Percentiles rank a stretch among this genome's conserved stretches.
phyloP scores from a whole-genome alignment of 345 rosid genomes.

The Hevea brasiliensis region DNA sequence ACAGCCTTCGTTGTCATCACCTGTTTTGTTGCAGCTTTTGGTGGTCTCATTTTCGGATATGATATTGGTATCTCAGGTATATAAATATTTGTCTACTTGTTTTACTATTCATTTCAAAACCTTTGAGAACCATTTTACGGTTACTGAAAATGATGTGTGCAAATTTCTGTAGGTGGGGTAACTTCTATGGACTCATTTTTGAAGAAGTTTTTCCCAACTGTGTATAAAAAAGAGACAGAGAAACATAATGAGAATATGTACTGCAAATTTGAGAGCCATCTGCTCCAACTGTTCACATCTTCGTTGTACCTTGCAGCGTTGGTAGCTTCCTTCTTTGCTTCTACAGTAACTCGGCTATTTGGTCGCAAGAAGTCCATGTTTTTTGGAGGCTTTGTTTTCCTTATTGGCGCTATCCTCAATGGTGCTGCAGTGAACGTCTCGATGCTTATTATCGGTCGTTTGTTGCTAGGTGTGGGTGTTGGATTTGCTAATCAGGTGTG shows the following conservation, averaged over 20 bases:
- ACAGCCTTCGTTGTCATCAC: constrained; percentile 57
- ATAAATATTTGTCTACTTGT: too few species aligned
- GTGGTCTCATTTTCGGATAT: constrained; percentile 85
- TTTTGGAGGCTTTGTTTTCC: constrained; percentile 57
- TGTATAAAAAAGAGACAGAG: constrained; percentile 34
- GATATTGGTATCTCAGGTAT: constrained; percentile 81
- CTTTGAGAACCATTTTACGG: too few species aligned
- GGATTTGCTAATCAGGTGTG: constrained; percentile 84
- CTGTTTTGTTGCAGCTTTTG: constrained; percentile 78
- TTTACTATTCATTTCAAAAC: too few species aligned
- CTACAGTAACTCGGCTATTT: constrained; percentile 47
- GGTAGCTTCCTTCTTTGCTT: constrained; percentile 64
- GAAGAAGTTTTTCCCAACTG: constrained; percentile 59
- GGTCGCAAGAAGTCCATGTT: constrained; percentile 75
- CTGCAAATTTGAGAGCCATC: constrained; percentile 71
- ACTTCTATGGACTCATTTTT: constrained; percentile 73
- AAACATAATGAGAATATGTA: constrained; percentile 45
- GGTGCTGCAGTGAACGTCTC: constrained; percentile 54
- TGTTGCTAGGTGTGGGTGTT: constrained; percentile 77
- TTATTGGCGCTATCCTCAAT: constrained; percentile 58
- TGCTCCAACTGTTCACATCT: constrained; percentile 70
- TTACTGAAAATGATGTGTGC: too few species aligned
- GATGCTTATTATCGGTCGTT: constrained; percentile 63
- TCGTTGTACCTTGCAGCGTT: constrained; percentile 78
- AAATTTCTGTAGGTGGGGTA: constrained; percentile 57